Base-by-base conservation (phyloP, 768 basidiomycete species). In the Rhodotorula taiwanensis region DNA sequence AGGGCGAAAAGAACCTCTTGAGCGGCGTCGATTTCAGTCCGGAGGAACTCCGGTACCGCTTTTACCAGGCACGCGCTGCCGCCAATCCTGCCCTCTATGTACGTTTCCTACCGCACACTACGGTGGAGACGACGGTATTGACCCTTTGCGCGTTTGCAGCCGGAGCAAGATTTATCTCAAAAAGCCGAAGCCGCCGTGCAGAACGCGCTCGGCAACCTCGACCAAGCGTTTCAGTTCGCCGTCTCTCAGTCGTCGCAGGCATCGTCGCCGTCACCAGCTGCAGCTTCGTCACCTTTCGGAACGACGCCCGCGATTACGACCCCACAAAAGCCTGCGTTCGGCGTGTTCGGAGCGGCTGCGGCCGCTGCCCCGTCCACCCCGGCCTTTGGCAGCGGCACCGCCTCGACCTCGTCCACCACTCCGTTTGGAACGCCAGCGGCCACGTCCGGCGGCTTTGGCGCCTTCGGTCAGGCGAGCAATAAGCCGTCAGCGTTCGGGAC, bases 41-140 rank as follows among this genome's bases (percentile, higher is more conserved):
- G 0, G 91, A 93, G 71, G 91, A 95, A 75, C 76, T 93, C 49
- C 80, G 87, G 48, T 77, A 85, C 31, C 60, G 52, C 31, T 69
- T 59, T 51, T 62, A 59, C 58, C 34, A 51, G n/a, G 68, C 68
- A 25, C 41, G 56, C 16, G 47, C 25, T 5, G 52, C 57, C 5
- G 62, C 60, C 64, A 66, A 69, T 49, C 47, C 59, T 20, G 8
- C 48, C 5, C 55, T 69, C 47, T 69, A 69, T 43, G 66, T 68
- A 25, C 30, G 66, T 54, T 3, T 16, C 36, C 39, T 21, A 3
- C 11, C 28, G 20, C 8, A 18, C 33, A 42, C 45, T 30, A n/a
- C 0, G 44, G 18, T 18, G 1, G 3, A 5, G 2, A 31, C 11
- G 9, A 11, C 5, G 0, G 25, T n/a, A 27, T 31, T 31, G 15